phyloP scores from a whole-genome alignment of 1,139 yeast species.

The Yamadazyma jaroonii region DNA sequence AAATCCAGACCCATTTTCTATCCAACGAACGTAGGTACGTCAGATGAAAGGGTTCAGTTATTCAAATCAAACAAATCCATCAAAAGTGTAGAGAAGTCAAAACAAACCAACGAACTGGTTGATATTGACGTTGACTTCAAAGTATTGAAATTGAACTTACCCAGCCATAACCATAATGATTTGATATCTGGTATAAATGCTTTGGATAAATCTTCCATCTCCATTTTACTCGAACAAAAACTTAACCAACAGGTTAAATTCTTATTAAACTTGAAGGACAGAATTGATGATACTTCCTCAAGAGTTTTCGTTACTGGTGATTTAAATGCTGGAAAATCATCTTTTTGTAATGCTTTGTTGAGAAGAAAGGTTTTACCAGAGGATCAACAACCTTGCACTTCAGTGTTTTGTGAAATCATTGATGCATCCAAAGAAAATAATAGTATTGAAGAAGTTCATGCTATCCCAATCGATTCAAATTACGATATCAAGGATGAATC shows the following conservation, averaged over 20 bases:
- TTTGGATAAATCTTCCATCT: constrained; percentile 64
- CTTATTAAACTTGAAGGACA: constrained; percentile 66
- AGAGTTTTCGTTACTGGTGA: constrained; percentile 97
- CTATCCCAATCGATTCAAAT: constrained; percentile 61
- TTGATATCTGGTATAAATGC: constrained; percentile 43
- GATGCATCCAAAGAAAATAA: constrained; percentile 73
- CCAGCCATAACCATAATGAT: constrained; percentile 35
- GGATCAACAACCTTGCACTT: constrained; percentile 97
- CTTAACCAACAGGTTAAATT: constrained; percentile 64
- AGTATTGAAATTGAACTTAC: constrained; percentile 62
- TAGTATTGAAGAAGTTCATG: constrained; percentile 88
- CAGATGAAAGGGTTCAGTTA: constrained; percentile 49
- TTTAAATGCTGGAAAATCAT: constrained; percentile 93
- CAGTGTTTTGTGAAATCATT: constrained; percentile 91
- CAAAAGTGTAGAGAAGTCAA: constrained; percentile 31
- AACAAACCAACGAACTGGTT: constrained; percentile 19
- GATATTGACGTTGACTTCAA: constrained; percentile 32
- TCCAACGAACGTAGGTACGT: constrained; percentile 46
- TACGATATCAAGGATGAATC: constrained; percentile 63
- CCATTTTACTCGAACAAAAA: constrained; percentile 63
- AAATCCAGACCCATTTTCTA: constrained; percentile 61
- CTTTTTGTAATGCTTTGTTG: constrained; percentile 88
- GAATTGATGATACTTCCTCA: constrained; percentile 90
- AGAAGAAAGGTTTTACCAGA: constrained; percentile 81
- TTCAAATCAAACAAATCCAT: constrained; percentile 36